Conservation (phyloP, 768 basidiomycete genomes). For the Hericium erinaceus region DNA sequence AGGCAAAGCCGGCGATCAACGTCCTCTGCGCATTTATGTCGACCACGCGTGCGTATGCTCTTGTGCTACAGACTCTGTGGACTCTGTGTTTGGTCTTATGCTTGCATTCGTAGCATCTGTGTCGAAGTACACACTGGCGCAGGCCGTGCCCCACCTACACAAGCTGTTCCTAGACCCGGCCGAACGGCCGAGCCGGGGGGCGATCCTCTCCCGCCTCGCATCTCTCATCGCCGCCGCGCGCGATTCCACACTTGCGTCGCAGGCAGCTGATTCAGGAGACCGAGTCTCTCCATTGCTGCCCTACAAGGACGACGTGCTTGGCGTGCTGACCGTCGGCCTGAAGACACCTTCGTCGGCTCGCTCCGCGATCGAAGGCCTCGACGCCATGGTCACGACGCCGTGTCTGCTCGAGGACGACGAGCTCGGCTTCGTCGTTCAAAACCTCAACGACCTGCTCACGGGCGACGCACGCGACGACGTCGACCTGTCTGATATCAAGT, state of each 20-base stretch:
- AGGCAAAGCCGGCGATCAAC: slow-evolving; percentile 82
- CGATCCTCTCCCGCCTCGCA: slow-evolving; percentile 57
- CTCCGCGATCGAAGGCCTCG: slow-evolving; percentile 57
- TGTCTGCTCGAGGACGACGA: slow-evolving; percentile 63
- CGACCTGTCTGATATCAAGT: slow-evolving; percentile 34
- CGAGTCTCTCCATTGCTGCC: slow-evolving; percentile 29
- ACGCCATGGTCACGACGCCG: slow-evolving; percentile 55
- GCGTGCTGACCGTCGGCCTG: slow-evolving; percentile 50
- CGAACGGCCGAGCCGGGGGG: slow-evolving; percentile 55
- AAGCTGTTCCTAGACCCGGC: slow-evolving; percentile 64
- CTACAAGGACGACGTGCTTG: slow-evolving; percentile 72
- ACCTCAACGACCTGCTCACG: slow-evolving; percentile 59
- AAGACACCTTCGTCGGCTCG: slow-evolving; percentile 40
- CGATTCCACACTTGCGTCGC: slow-evolving; percentile 26
- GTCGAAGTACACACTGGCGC: slow-evolving; percentile 54
- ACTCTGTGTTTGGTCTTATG: not conserved
- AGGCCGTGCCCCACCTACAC: slow-evolving; percentile 69
- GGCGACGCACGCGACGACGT: slow-evolving; percentile 29
- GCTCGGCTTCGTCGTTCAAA: slow-evolving; percentile 69
- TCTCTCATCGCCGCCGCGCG: slow-evolving; percentile 52
- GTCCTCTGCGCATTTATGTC: slow-evolving; percentile 68
- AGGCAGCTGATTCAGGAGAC: not conserved
- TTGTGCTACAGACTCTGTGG: not conserved
- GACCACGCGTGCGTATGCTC: slow-evolving; percentile 57
- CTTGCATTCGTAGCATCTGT: slow-evolving; percentile 44